phyloP scores from a whole-genome alignment of 768 basidiomycete genomes.

The Lentinus brumalis region DNA sequence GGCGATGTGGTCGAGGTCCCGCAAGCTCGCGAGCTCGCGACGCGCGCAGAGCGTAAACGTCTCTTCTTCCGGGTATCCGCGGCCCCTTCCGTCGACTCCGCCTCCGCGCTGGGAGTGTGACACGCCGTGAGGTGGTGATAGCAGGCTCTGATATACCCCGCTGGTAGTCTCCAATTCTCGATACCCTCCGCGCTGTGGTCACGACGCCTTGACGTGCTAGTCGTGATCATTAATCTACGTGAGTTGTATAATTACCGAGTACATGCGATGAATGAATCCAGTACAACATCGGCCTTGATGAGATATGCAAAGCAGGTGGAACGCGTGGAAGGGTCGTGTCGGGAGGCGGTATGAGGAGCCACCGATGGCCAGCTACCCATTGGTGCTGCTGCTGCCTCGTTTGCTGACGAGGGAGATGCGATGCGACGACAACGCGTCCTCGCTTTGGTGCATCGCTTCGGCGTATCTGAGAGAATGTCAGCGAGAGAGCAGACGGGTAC shows the following conservation, averaged over 20 bases:
- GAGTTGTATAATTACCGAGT: slow-evolving; percentile 6
- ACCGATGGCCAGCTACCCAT: background rate
- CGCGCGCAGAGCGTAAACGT: background rate
- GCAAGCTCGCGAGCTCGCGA: background rate
- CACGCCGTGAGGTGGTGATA: no score
- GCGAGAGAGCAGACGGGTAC: background rate
- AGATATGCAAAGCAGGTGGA: slow-evolving; percentile 1
- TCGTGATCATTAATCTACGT: slow-evolving; percentile 6
- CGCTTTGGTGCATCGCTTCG: slow-evolving; percentile 53
- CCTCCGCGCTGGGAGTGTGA: background rate
- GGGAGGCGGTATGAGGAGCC: background rate
- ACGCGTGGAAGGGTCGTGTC: background rate
- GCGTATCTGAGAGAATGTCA: slow-evolving; percentile 45
- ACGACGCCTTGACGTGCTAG: no score
- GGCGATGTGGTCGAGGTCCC: background rate
- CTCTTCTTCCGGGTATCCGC: background rate
- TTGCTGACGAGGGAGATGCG: slow-evolving; percentile 37
- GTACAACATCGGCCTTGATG: slow-evolving; percentile 15
- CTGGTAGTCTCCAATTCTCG: background rate
- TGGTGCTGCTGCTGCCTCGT: slow-evolving; percentile 29
- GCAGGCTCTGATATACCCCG: background rate
- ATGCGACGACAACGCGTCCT: slow-evolving; percentile 50
- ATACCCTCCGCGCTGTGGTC: no score
- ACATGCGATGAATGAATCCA: slow-evolving; percentile 14
- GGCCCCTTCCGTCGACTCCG: background rate